Conservation (phyloP, 2,329 filamentous ascomycete genomes). For the Xylariaceae sp. region DNA sequence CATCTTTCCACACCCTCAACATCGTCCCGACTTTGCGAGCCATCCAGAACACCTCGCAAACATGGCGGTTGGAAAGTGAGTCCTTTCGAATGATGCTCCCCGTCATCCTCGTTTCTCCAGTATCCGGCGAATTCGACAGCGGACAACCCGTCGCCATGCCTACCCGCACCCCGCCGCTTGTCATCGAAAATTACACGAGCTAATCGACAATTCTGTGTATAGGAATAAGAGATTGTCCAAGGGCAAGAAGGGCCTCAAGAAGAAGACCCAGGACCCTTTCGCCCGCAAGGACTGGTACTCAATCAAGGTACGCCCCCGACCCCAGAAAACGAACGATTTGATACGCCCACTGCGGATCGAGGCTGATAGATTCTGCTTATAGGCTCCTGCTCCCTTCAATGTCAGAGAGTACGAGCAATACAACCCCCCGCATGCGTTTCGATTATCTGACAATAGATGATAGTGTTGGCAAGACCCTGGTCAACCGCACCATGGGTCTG, state of each 20-base stretch:
- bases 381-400: constrained; percentile 94
- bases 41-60: constrained; percentile 53
- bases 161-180: constrained; percentile 23
- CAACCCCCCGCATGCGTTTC: constrained; percentile 11
- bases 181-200: constrained; percentile 20
- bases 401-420: constrained; percentile 78
- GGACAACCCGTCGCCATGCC: constrained; percentile 12
- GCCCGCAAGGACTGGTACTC: constrained; percentile 99
- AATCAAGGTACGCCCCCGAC: constrained; percentile 69
- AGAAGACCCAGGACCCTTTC: constrained; percentile 97
- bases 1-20: constrained; percentile 30
- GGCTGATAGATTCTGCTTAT: constrained; percentile 28
- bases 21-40: constrained; percentile 35
- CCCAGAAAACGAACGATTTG: not conserved
- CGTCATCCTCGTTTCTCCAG: constrained; percentile 14
- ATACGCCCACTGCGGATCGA: not conserved
- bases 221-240: constrained; percentile 99
- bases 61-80: constrained; percentile 81
- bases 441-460: constrained; percentile 28
- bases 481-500: constrained; percentile 98
- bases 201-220: constrained; percentile 32
- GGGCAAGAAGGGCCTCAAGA: constrained; percentile 99
- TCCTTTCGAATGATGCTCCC: constrained; percentile 23
- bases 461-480: constrained; percentile 99
- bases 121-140: constrained; percentile 17